phyloP scores from a whole-genome alignment of 306 rosid genomes.

The Notholithocarpus densiflorus region DNA sequence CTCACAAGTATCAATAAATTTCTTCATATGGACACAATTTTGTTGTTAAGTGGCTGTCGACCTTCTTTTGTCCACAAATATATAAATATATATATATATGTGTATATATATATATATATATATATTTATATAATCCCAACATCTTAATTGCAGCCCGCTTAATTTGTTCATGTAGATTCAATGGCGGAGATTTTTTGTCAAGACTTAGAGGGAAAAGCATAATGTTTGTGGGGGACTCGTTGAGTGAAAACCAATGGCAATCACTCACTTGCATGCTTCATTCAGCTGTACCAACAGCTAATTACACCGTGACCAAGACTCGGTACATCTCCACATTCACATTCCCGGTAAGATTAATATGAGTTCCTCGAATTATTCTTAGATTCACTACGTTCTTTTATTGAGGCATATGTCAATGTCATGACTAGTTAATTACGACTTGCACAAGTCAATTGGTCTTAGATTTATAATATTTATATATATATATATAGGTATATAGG shows the following conservation, averaged over 20 bases:
- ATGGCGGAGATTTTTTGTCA: constrained; percentile 44
- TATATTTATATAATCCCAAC: background rate
- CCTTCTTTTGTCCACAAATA: background rate
- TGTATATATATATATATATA: background rate
- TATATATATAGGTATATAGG: no score
- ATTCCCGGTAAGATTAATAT: constrained; percentile 32
- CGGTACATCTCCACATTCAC: constrained; percentile 36
- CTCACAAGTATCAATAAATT: no score
- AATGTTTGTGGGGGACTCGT: constrained; percentile 60
- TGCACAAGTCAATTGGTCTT: background rate
- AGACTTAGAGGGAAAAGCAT: constrained; percentile 44
- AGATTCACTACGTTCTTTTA: background rate
- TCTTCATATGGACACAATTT: no score
- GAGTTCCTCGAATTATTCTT: background rate
- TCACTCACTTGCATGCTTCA: constrained; percentile 61
- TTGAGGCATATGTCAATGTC: background rate
- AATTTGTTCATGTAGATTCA: constrained; percentile 29
- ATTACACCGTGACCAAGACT: constrained; percentile 20
- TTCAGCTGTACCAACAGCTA: constrained; percentile 29
- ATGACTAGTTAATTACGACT: background rate
- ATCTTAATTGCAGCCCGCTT: constrained; percentile 7
- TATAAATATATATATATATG: background rate
- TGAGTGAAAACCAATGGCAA: constrained; percentile 71
- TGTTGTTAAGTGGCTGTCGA: no score
- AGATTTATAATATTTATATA: no score